Base-by-base conservation (phyloP, 176 grass and related monocot species). In the Zizania latifolia region DNA sequence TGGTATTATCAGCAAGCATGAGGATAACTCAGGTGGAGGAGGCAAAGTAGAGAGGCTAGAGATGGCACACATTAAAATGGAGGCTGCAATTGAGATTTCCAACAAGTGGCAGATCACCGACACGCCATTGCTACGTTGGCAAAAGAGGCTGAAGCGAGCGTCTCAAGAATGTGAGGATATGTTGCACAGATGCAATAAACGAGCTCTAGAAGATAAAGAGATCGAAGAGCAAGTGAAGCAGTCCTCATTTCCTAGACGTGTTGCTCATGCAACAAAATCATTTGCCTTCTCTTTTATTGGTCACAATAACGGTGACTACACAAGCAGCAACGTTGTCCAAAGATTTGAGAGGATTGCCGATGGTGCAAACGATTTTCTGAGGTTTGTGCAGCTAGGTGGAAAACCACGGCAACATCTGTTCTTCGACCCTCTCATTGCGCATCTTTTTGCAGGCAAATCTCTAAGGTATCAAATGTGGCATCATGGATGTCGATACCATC, bases 311-410 rank as follows among this genome's bases (percentile, higher is more conserved):
- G 8, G 28, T 38, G 14, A 27, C 5, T 10, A 1, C 57, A 9
- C 58, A 77, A 21, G 21, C 30, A 50, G 1, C 2, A 13, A 3
- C 1, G 7, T 5, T 10, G 44, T 65, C 10, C n/a, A 22, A 12
- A 78, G 61, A 38, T 78, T 78, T 17, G 75, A 78, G 44, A 78
- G 44, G 61, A 2, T 54, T 4, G 61, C 61, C 0, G 44, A 78
- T 0, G 60, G 61, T n/a, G 60, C 61, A 10, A 11, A 9, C 10
- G 43, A 38, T 8, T 77, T 77, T 9, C 15, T 77, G 14, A 77
- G 22, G 65, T 77, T 28, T 27, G 21, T 65, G 43, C 31, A 77
- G 75, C 60, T 77, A 26, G 31, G 74, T 0, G 75, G 75, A 3
- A 77, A 31, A 65, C 44, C 44, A 1, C 45, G 32, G n/a, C 29